Evolutionary conservation across 192 early-diverging fungal genomes (phyloP), one percentile per base, ranked within the genome.

Genomic region (Coemansia pectinata): DNA sequence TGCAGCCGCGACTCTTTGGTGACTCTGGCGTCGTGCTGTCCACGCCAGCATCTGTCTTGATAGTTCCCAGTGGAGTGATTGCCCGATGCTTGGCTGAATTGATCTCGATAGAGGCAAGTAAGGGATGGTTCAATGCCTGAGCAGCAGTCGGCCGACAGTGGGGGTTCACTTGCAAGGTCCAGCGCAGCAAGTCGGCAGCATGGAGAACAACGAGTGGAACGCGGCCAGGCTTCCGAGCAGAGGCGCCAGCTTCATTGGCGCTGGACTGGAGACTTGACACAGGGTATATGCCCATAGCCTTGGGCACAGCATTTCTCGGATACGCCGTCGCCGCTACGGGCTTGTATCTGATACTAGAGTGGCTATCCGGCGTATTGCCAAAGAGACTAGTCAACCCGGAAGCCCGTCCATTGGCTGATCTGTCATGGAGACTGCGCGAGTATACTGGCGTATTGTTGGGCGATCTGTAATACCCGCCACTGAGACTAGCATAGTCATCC

Each of bases 141-240:
- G 67, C 71, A 0, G 89, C 87, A 3, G 87, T 86, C 33, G 86
- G 86, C 23, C 90, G 87, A 11, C 79, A 72, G 19, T 66, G 76
- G 0, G 86, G 83, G 44, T 90, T 76, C 12, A 85, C 66, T 44
- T 87, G 81, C 64, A 93, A 72, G 63, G 88, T 77, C 65, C 77
- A 77, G 39, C 69, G 77, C 25, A 93, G 78, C 23, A 93, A 72
- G 68, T 90, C 89, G 0, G 87, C 89, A 0, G 88, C 91, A 48
- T 88, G 84, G 17, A 83, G 67, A 39, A 92, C 76, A 3, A 81
- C 82, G 8, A 55, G 48, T 11, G 86, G 86, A 66, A 89, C 80
- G 34, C 70, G 63, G 8, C 66, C 73, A 8, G 67, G 73, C 53
- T 64, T 62, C 9, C 70, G 48, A 14, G 66, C 63, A 4, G 34